These are phyloP conservation scores for Leccinum subgranulosum DNA, from an alignment of 768 basidiomycete genomes.

Conservation along the genomic window DNA sequence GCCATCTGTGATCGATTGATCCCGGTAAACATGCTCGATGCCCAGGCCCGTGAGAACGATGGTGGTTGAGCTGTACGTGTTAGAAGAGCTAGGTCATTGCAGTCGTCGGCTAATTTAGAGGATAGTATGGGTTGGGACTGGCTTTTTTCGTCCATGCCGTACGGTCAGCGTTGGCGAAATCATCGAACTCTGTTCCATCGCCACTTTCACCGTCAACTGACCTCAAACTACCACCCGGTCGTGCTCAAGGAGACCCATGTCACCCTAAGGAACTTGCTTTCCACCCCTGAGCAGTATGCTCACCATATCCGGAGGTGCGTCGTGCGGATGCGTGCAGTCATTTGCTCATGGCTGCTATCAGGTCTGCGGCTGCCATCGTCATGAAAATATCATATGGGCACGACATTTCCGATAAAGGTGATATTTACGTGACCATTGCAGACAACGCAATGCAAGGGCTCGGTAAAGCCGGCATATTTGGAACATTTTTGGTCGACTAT, in stretches of 20 bases:
- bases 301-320: conserved; percentile 36
- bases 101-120: not conserved
- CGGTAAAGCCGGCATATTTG: conserved; percentile 39
- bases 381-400: conserved; percentile 43
- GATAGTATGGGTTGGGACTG: conserved; percentile 47
- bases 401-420: conserved; percentile 35
- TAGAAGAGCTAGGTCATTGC: not conserved
- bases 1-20: not conserved
- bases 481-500: conserved; percentile 42
- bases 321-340: not conserved
- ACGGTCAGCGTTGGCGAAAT: conserved; percentile 34
- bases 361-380: conserved; percentile 37
- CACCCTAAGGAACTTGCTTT: conserved; percentile 36
- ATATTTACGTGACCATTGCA: conserved; percentile 40
- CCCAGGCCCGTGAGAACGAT: conserved; percentile 38
- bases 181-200: conserved; percentile 40
- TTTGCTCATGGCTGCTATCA: conserved; percentile 6
- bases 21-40: not conserved
- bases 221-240: conserved; percentile 24
- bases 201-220: conserved; percentile 32
- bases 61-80: conserved; percentile 41
- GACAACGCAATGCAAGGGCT: conserved; percentile 37
- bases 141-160: conserved; percentile 42
- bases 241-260: conserved; percentile 36
- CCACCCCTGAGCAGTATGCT: conserved; percentile 36